Conservation (phyloP, 192 early-diverging fungal species). For the Powellomyces hirtus region DNA sequence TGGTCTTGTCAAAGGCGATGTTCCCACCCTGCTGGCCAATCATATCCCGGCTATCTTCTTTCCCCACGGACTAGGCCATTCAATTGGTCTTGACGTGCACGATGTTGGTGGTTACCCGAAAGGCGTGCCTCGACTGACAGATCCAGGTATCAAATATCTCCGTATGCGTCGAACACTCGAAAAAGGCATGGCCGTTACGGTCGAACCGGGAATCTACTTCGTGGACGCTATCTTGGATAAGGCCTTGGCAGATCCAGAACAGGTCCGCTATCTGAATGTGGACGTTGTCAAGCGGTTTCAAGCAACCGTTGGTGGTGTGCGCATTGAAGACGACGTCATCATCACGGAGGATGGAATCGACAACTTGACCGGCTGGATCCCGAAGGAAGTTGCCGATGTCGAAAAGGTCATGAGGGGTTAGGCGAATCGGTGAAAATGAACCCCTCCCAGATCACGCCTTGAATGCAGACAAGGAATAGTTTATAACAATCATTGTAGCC, state of each 20-base stretch:
- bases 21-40: constrained; percentile 60
- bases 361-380: constrained; percentile 76
- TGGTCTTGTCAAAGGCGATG: constrained; percentile 70
- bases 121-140: constrained; percentile 67
- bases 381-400: constrained; percentile 72
- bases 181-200: constrained; percentile 83
- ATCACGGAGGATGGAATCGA: constrained; percentile 73
- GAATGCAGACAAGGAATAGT: no score
- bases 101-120: constrained; percentile 75
- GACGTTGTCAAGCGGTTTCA: constrained; percentile 65
- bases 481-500: no score
- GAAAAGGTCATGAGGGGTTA: constrained; percentile 68
- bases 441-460: no score
- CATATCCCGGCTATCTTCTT: constrained; percentile 78
- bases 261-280: constrained; percentile 64
- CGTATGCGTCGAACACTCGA: constrained; percentile 72
- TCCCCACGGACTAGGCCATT: constrained; percentile 90
- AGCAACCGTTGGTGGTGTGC: constrained; percentile 80
- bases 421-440: no score
- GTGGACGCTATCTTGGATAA: constrained; percentile 73
- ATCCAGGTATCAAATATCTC: constrained; percentile 70
- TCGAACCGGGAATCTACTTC: constrained; percentile 95
- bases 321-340: constrained; percentile 89
- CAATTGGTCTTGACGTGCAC: constrained; percentile 85
- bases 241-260: constrained; percentile 55